Evolutionary conservation across 164 flowering plant genomes (phyloP).

Genomic region (Platanus orientalis): DNA sequence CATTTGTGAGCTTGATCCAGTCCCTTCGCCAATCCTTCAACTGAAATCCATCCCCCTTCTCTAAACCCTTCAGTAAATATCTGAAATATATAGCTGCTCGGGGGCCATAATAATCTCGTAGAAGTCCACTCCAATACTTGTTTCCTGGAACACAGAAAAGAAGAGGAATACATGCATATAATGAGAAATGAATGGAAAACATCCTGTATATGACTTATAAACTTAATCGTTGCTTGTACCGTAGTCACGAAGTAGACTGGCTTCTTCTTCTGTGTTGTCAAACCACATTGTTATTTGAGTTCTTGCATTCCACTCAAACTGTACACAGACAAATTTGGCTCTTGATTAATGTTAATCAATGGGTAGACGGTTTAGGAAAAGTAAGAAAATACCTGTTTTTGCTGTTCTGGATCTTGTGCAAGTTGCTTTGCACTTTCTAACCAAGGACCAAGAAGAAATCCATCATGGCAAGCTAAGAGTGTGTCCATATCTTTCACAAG

Average conservation of each 20-base stretch:
- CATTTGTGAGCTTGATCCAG: slow-evolving; percentile 70
- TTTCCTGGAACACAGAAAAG: background rate
- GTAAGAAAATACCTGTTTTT: slow-evolving; percentile 42
- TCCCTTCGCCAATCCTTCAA: no score
- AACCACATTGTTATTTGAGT: slow-evolving; percentile 84
- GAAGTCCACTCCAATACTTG: background rate
- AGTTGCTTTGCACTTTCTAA: slow-evolving; percentile 74
- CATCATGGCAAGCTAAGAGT: slow-evolving; percentile 66
- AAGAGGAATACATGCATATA: no score
- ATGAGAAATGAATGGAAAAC: no score
- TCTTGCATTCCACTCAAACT: slow-evolving; percentile 86
- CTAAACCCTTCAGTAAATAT: background rate
- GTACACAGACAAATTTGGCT: slow-evolving; percentile 7
- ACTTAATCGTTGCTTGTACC: no score
- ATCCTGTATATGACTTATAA: no score
- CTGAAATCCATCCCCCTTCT: slow-evolving; percentile 9
- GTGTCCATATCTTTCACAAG: slow-evolving; percentile 59
- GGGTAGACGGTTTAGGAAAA: background rate
- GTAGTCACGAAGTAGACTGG: slow-evolving; percentile 75
- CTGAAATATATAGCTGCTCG: background rate
- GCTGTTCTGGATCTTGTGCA: slow-evolving; percentile 50
- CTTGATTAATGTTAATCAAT: background rate
- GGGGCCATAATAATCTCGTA: background rate
- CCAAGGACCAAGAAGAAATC: slow-evolving; percentile 80
- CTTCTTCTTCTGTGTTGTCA: slow-evolving; percentile 67